Evolutionary conservation across 2,329 filamentous ascomycete species (phyloP).

Genomic region (Aspergillus uvarum): DNA sequence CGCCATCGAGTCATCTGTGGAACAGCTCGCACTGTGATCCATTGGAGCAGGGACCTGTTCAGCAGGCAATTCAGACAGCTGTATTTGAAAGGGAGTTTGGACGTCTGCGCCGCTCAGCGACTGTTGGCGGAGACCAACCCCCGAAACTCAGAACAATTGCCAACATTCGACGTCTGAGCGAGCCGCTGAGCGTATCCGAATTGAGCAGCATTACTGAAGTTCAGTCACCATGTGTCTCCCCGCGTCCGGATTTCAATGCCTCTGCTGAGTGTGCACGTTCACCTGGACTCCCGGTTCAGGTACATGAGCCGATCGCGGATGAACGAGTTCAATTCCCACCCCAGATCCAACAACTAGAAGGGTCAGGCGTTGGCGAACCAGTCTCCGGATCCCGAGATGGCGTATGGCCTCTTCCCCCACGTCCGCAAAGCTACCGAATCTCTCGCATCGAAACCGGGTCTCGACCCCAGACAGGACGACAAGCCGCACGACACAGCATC

Average conservation of each 20-base stretch:
- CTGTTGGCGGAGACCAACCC: not conserved
- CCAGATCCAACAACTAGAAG: not conserved
- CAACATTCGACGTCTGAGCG: not conserved
- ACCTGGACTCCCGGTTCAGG: not conserved
- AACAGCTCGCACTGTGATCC: not conserved
- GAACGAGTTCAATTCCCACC: not conserved
- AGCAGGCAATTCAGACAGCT: not conserved
- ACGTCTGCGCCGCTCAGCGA: slow-evolving; percentile 2
- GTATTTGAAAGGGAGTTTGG: not conserved
- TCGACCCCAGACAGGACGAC: not conserved
- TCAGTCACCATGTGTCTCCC: not conserved
- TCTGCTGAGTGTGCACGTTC: not conserved
- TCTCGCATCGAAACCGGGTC: slow-evolving; percentile 1
- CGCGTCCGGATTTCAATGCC: too few species aligned
- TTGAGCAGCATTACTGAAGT: not conserved
- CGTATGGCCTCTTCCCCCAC: slow-evolving; percentile 6
- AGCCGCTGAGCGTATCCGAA: not conserved
- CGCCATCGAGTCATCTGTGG: not conserved
- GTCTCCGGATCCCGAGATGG: not conserved
- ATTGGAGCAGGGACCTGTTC: not conserved
- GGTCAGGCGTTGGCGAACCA: not conserved
- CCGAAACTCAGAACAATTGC: not conserved
- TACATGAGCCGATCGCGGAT: not conserved
- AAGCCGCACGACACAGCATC: slow-evolving; percentile 1
- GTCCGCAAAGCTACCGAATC: not conserved